phyloP scores from a whole-genome alignment of 2,329 filamentous ascomycete species.

The Colletotrichum sp. region DNA sequence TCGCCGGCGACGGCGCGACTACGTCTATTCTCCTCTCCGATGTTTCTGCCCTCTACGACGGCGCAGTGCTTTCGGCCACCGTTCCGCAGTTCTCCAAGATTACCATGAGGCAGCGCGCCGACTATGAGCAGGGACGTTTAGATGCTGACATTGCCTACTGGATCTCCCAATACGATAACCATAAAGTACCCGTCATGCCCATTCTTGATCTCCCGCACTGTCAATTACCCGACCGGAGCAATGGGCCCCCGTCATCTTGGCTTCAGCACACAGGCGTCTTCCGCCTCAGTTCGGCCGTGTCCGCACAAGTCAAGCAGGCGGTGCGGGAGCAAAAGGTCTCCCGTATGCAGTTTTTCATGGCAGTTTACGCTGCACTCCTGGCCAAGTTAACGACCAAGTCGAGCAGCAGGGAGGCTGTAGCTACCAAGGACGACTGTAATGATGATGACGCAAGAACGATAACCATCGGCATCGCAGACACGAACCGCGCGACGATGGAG shows the following conservation, averaged over 20 bases:
- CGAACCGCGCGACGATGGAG: slow-evolving; percentile 38
- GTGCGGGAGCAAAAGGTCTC: neutral
- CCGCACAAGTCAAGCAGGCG: neutral
- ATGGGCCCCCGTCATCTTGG: neutral
- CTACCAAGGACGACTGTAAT: neutral
- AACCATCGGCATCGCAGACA: slow-evolving; percentile 53
- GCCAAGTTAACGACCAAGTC: neutral
- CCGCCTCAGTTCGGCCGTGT: neutral
- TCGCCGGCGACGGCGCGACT: neutral
- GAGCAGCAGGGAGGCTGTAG: neutral
- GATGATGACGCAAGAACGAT: neutral
- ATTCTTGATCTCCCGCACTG: neutral
- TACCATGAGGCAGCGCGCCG: neutral
- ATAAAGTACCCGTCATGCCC: neutral
- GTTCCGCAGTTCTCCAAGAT: neutral
- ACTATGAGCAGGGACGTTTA: neutral
- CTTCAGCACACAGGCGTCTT: neutral
- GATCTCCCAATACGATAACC: neutral
- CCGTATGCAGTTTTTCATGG: neutral
- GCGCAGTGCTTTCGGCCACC: neutral
- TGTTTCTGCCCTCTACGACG: neutral
- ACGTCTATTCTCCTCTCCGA: neutral
- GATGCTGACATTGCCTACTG: neutral
- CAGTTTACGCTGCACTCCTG: neutral
- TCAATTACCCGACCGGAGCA: neutral